A percentile compares a stretch with the other conserved stretches of the same genome.
phyloP scores from a whole-genome alignment of 257 asterid genomes.

The Plantago ovata region DNA sequence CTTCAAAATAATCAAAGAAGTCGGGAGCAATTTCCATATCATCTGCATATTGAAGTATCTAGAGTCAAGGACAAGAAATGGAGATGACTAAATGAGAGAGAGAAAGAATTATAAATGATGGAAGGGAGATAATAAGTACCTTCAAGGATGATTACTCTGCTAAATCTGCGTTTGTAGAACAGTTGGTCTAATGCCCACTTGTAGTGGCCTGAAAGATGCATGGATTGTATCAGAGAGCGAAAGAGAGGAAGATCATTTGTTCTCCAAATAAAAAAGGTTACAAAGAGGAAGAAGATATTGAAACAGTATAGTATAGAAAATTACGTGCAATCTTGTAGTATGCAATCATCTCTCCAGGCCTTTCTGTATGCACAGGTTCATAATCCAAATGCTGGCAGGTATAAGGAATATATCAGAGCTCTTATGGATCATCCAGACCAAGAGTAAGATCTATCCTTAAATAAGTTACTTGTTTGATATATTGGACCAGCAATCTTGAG shows the following conservation, averaged over 20 bases:
- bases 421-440: conserved; percentile 19
- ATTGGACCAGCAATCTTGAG: neutral
- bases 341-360: conserved; percentile 93
- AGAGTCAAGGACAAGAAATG: conserved; percentile 26
- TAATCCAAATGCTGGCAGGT: conserved; percentile 76
- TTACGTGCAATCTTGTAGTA: conserved; percentile 98
- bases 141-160: conserved; percentile 92
- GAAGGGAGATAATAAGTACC: conserved; percentile 44
- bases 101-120: conserved; percentile 3
- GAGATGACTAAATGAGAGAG: conserved; percentile 19
- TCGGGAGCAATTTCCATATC: conserved; percentile 99
- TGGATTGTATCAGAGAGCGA: conserved; percentile 13
- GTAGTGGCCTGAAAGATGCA: conserved; percentile 72
- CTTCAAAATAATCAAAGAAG: conserved; percentile 92
- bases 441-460: neutral
- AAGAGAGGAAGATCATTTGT: too few relatives aligned
- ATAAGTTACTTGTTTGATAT: conserved; percentile 4
- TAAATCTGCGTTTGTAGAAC: conserved; percentile 81
- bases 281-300: conserved; percentile 17
- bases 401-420: conserved; percentile 26
- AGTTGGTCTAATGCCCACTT: conserved; percentile 97
- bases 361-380: conserved; percentile 81
- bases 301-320: conserved; percentile 17
- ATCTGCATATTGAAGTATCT: conserved; percentile 51
- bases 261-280: conserved; percentile 23